These are phyloP conservation scores for Penicillium sp. DNA, from an alignment of 2,329 filamentous ascomycete genomes.

Conservation along the genomic window DNA sequence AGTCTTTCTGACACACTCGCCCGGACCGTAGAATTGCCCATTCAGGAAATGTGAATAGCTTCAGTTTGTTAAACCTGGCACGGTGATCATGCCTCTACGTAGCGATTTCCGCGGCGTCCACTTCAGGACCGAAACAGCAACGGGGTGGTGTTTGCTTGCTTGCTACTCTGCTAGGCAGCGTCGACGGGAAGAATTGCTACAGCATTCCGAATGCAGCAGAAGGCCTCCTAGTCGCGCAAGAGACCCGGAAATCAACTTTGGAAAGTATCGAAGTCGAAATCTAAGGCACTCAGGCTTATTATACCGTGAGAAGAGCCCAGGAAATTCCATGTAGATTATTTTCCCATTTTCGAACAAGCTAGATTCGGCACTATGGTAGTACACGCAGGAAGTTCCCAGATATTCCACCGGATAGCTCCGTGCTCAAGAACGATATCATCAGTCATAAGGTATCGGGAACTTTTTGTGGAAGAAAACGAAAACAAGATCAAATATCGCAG, in stretches of 20 bases:
- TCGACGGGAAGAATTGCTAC: conserved; percentile 21
- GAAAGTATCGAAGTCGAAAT: conserved; percentile 27
- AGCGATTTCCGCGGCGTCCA: no score
- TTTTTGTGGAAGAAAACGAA: conserved; percentile 8
- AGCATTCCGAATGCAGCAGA: conserved; percentile 23
- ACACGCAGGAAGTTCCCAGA: not conserved
- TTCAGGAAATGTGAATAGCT: no score
- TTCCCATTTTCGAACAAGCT: conserved; percentile 1
- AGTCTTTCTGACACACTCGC: no score
- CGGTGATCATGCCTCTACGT: no score
- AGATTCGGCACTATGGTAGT: conserved; percentile 1
- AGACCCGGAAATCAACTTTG: conserved; percentile 11
- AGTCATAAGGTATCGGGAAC: conserved; percentile 18
- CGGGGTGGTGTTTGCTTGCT: no score
- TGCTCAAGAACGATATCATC: conserved; percentile 15
- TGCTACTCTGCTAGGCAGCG: conserved; percentile 20
- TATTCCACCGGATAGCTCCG: not conserved
- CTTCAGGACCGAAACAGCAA: no score
- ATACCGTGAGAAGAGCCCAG: not conserved
- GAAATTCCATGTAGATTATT: conserved; percentile 1
- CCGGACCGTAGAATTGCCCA: no score
- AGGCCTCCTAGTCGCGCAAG: conserved; percentile 10
- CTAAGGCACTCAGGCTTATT: conserved; percentile 11
- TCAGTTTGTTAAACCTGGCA: no score
- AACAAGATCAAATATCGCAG: conserved; percentile 7